Conservation (phyloP, 2,329 filamentous ascomycete species). For the Xylariaceae sp. region DNA sequence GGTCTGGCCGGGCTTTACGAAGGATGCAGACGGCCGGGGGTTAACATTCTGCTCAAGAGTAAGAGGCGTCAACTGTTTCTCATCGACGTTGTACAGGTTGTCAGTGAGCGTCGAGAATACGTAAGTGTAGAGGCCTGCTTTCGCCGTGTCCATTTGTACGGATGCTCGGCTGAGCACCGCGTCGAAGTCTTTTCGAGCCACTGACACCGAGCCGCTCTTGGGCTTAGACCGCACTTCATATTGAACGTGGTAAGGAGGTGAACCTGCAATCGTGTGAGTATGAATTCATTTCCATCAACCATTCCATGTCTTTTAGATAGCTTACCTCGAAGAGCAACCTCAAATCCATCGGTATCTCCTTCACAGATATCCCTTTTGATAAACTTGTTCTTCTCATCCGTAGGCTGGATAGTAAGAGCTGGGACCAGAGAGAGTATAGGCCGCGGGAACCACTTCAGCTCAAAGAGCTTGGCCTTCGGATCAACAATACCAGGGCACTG, state of each 20-base stretch:
- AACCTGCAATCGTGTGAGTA: constrained; percentile 46
- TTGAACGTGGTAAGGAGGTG: constrained; percentile 74
- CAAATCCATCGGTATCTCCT: constrained; percentile 85
- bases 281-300: constrained; percentile 7
- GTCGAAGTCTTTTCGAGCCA: constrained; percentile 67
- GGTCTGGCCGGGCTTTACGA: constrained; percentile 80
- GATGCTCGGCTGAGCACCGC: constrained; percentile 70
- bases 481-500: constrained; percentile 81
- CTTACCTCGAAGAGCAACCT: constrained; percentile 71
- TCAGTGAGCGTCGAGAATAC: constrained; percentile 79
- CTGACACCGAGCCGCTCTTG: constrained; percentile 57
- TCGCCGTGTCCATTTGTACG: constrained; percentile 78
- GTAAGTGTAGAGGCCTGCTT: constrained; percentile 80
- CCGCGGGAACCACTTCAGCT: constrained; percentile 78
- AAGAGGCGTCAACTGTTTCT: constrained; percentile 59
- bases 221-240: constrained; percentile 75
- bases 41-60: constrained; percentile 78
- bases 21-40: constrained; percentile 73
- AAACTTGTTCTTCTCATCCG: constrained; percentile 49
- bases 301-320: constrained; percentile 2
- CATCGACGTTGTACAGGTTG: constrained; percentile 74
- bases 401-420: constrained; percentile 51
- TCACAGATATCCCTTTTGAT: constrained; percentile 83
- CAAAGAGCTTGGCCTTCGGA: constrained; percentile 64
- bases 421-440: constrained; percentile 65